Conservation (phyloP, 2,329 filamentous ascomycete genomes). For the Dichotomopilus funicola region DNA sequence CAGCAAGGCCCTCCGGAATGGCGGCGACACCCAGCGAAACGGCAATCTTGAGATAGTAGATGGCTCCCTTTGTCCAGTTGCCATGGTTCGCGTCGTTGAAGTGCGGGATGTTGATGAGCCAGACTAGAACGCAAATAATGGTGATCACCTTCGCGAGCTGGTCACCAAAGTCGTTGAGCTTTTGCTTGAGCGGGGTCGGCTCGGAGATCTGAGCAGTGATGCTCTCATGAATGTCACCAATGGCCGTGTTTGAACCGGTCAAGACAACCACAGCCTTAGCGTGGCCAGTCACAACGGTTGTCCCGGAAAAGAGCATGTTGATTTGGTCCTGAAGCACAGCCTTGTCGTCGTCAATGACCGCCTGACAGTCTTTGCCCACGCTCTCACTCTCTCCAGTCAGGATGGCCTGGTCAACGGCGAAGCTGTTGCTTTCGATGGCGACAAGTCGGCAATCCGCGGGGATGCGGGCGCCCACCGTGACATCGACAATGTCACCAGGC, state of each 20-base stretch:
- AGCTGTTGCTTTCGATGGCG: constrained; percentile 92
- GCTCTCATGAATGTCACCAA: constrained; percentile 98
- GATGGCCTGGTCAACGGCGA: constrained; percentile 93
- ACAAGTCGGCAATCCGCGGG: constrained; percentile 90
- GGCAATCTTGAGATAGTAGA: constrained; percentile 99
- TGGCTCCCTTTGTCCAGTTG: constrained; percentile 91
- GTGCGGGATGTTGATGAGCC: constrained; percentile 97
- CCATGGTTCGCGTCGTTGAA: constrained; percentile 94
- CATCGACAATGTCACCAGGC: constrained; percentile 83
- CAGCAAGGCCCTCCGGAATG: constrained; percentile 93
- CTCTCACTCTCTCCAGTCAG: constrained; percentile 97
- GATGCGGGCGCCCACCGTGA: constrained; percentile 86
- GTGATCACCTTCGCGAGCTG: constrained; percentile 96
- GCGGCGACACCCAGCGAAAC: constrained; percentile 96
- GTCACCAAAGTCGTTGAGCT: constrained; percentile 97
- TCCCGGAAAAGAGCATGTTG: constrained; percentile 98
- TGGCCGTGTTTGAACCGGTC: constrained; percentile 85
- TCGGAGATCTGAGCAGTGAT: constrained; percentile 97
- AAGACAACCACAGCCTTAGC: constrained; percentile 85
- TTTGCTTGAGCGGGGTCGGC: constrained; percentile 95
- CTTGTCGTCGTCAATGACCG: constrained; percentile 64
- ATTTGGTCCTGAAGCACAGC: constrained; percentile 95
- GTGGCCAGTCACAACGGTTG: constrained; percentile 90
- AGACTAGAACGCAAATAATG: constrained; percentile 90
- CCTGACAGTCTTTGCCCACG: constrained; percentile 71